Base-by-base conservation (phyloP, 345 rosid species). In the Lumnitzera racemosa region DNA sequence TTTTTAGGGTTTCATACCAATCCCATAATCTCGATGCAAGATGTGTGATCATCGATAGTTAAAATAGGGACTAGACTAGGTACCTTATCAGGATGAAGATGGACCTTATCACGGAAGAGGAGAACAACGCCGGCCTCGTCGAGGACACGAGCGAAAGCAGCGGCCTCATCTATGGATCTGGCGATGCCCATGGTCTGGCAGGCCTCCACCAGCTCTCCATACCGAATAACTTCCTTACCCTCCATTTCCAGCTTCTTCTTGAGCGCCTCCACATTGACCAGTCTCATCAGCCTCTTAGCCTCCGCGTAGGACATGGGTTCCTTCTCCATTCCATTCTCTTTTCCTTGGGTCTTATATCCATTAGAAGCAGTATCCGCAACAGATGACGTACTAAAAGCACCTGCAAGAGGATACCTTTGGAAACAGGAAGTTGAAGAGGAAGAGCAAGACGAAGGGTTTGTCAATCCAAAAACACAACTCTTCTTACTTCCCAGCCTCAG, bases 11-110 rank as follows among this genome's bases (percentile, higher is more conserved):
- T 27, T 27, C 31, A 1, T 27, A 27, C 31, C 31, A 27, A 20
- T 27, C 31, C 31, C 31, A 27, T 27, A 27, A 27, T 27, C 31
- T 27, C 31, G 5, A 27, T 2, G 5, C 31, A 27, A 27, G 2
- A 27, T 27, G 31, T 5, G 1, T 27, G 31, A 27, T 27, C 5
- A 5, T 27, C 5, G 31, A 27, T 27, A 27, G 31, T 27, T 27
- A 27, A 27, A 27, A 27, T 2, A 27, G 31, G 31, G 31, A 27
- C 31, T 27, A 27, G 31, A 27, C 31, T 27, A 46, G 3, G 13
- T 56, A 94, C 99, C 97, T 94, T 94, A 24, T 86, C 84, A 7
- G 99, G 99, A 53, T 90, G 88, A 27, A 94, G 86, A 69, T 81
- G 84, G 55, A 90, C 96, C 76, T 80, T 84, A 70, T 94, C 90